Evolutionary conservation across 306 rosid genomes (phyloP).

Genomic region (Cucumis melo): DNA sequence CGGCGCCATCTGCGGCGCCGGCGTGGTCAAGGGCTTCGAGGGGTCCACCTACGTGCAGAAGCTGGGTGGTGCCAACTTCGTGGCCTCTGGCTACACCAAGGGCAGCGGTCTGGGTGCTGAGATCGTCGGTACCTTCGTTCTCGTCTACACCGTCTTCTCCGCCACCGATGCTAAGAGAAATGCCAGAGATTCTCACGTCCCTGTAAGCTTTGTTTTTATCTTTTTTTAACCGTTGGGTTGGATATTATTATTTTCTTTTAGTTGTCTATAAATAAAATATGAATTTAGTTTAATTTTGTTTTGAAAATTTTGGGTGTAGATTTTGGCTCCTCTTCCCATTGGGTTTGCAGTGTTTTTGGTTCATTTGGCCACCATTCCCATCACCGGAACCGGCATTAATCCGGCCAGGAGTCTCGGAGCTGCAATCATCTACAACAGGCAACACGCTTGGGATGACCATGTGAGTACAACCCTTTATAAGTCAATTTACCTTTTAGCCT

Average conservation of each 20-base stretch:
- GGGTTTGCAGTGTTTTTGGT: slow-evolving; percentile 95
- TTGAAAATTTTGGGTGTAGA: slow-evolving; percentile 23
- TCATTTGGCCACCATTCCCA: slow-evolving; percentile 93
- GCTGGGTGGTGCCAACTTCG: slow-evolving; percentile 66
- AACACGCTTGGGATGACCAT: slow-evolving; percentile 66
- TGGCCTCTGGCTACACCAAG: slow-evolving; percentile 63
- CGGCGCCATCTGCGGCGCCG: slow-evolving; percentile 96
- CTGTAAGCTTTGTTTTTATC: slow-evolving; percentile 21
- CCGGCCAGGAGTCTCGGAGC: slow-evolving; percentile 97
- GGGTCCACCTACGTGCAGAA: slow-evolving; percentile 22
- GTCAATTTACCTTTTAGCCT: neutral
- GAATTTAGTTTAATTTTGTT: neutral
- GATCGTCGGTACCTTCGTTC: slow-evolving; percentile 88
- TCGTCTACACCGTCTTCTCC: slow-evolving; percentile 88
- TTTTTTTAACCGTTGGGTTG: too few species aligned
- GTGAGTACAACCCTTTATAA: slow-evolving; percentile 14
- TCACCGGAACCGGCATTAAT: slow-evolving; percentile 85
- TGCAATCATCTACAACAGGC: slow-evolving; percentile 66
- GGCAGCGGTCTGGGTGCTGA: slow-evolving; percentile 86
- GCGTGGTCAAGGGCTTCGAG: slow-evolving; percentile 70
- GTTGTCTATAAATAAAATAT: too few species aligned
- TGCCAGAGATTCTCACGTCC: slow-evolving; percentile 88
- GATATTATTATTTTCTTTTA: too few species aligned
- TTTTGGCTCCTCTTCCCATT: slow-evolving; percentile 91
- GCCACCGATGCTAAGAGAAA: slow-evolving; percentile 93